Conservation (phyloP, 768 basidiomycete genomes). For the Mycena galericulata region DNA sequence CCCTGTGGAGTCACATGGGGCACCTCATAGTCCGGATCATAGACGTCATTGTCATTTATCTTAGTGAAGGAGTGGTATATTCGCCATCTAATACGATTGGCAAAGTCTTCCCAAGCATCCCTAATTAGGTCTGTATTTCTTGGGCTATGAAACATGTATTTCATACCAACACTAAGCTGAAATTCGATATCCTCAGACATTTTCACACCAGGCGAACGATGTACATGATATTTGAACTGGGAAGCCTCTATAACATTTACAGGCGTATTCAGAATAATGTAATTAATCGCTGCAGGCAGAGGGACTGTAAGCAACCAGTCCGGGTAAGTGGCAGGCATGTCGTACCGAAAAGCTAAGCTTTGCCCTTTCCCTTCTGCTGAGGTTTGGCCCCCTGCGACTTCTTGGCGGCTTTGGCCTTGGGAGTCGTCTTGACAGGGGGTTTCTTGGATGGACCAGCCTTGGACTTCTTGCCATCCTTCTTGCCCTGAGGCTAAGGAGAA, state of each 20-base stretch:
- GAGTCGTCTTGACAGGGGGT: background rate
- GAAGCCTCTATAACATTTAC: conserved; percentile 17
- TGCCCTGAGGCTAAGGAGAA: background rate
- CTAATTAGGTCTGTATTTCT: conserved; percentile 16
- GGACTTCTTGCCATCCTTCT: conserved; percentile 20
- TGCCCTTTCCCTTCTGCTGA: conserved; percentile 14
- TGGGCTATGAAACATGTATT: conserved; percentile 35
- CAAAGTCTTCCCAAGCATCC: conserved; percentile 36
- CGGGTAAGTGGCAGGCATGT: conserved; percentile 28
- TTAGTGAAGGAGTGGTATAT: conserved; percentile 17
- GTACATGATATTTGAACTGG: conserved; percentile 23
- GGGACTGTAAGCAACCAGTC: conserved; percentile 32
- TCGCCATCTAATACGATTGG: conserved; percentile 32
- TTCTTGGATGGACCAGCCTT: background rate
- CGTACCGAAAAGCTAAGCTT: conserved; percentile 7
- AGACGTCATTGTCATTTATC: conserved; percentile 7
- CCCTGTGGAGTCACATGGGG: background rate
- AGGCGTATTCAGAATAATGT: conserved; percentile 30
- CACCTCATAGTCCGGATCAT: conserved; percentile 42
- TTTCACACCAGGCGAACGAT: conserved; percentile 28
- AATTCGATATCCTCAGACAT: conserved; percentile 29
- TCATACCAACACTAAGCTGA: conserved; percentile 35
- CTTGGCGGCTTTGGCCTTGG: background rate
- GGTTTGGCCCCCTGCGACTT: too few species aligned
- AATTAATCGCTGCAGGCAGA: conserved; percentile 21